A percentile compares a stretch with the other conserved stretches of the same genome.
These are phyloP conservation scores for Solanum hybrid DNA, from an alignment of 305 asterid species.

Conservation along the genomic window DNA sequence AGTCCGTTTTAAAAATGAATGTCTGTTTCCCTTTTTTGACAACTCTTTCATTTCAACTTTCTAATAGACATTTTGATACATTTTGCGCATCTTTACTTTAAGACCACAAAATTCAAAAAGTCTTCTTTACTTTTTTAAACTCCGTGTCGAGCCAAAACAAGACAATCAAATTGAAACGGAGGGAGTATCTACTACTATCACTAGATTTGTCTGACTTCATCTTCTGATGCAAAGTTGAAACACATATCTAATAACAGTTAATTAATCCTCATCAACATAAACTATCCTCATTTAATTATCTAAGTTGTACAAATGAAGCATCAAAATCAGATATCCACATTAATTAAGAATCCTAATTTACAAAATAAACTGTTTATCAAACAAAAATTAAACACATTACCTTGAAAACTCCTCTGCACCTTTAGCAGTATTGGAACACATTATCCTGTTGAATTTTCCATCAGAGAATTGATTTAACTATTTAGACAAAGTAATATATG, in stretches of 20 bases:
- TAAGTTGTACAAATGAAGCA: not conserved
- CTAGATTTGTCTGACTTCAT: not conserved
- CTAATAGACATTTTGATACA: not conserved
- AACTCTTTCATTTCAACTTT: not conserved
- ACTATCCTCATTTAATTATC: not conserved
- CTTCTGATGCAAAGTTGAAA: not conserved
- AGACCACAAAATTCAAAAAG: not conserved
- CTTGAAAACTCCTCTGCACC: not conserved
- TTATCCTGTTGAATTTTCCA: not conserved
- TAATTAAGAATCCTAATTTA: not conserved
- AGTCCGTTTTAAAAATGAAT: not conserved
- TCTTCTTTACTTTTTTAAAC: too few relatives aligned
- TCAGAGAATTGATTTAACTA: not conserved
- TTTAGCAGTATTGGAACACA: not conserved
- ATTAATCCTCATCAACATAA: not conserved
- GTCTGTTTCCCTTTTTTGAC: not conserved
- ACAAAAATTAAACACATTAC: not conserved
- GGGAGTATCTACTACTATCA: not conserved
- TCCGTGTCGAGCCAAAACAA: too few relatives aligned
- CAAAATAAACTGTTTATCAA: not conserved
- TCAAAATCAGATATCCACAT: not conserved
- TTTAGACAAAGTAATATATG: not conserved
- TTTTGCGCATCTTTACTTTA: too few relatives aligned
- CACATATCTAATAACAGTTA: not conserved
- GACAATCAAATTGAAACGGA: not conserved